A percentile compares a stretch with the other conserved stretches of the same genome.
Conservation (phyloP, 2,329 filamentous ascomycete genomes). For the Rachicladosporium sp. region DNA sequence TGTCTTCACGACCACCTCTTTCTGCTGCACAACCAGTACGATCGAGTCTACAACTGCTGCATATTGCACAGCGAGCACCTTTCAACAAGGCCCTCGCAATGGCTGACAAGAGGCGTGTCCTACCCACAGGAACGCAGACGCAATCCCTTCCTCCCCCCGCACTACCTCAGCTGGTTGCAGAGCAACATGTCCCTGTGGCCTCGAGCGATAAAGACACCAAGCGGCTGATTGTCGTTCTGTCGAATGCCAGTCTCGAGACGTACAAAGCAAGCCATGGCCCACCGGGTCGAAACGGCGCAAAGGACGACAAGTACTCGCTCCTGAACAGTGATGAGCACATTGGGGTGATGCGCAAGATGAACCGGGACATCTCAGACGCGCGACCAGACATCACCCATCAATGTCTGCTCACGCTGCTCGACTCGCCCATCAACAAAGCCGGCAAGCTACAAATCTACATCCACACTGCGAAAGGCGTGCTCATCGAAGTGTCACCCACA, state of each 20-base stretch:
- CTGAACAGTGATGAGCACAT: conserved; percentile 99
- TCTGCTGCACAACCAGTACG: conserved; percentile 11
- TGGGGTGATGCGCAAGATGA: conserved; percentile 98
- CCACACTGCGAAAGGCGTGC: conserved; percentile 88
- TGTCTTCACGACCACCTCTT: neutral
- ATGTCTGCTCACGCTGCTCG: conserved; percentile 93
- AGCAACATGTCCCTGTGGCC: conserved; percentile 78
- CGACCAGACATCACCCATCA: conserved; percentile 97
- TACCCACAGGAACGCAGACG: conserved; percentile 38
- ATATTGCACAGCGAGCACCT: conserved; percentile 10
- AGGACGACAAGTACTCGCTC: conserved; percentile 92
- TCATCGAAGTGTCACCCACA: conserved; percentile 96
- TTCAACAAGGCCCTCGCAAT: conserved; percentile 26
- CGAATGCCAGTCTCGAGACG: conserved; percentile 93
- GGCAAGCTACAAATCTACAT: conserved; percentile 98
- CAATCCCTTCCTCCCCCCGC: conserved; percentile 89
- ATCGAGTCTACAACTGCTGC: conserved; percentile 7
- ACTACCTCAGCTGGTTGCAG: conserved; percentile 82
- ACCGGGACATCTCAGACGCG: conserved; percentile 93
- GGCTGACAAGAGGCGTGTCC: conserved; percentile 16
- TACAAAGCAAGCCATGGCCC: conserved; percentile 62
- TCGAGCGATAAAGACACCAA: conserved; percentile 80
- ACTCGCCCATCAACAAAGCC: conserved; percentile 97
- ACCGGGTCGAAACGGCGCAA: conserved; percentile 44
- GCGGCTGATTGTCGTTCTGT: conserved; percentile 87